Base-by-base conservation (phyloP, 768 basidiomycete genomes). In the Daedaleopsis sinensis region DNA sequence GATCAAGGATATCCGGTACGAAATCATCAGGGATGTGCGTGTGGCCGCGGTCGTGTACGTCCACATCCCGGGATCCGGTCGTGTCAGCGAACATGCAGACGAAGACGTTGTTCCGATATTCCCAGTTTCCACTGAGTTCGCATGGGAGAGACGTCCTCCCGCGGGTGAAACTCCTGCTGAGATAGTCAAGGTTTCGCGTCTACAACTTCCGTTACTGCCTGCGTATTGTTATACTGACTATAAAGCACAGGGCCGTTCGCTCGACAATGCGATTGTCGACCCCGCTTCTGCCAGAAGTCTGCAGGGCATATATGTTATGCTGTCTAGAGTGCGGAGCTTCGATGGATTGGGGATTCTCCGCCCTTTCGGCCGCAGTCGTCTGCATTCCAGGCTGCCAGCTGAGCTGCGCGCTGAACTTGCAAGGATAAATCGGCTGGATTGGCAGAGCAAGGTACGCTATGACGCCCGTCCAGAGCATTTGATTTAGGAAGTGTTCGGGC, bases 251-350 rank as follows among this genome's bases (percentile, higher is more conserved):
- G 72, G 73, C 0, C 56, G 69, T 3, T 67, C 72, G 2, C 51
- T 74, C 13, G 44, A 67, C 0, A 43, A 42, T 3, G 70, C 64
- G 3, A 66, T 73, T 5, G 69, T 74, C 0, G 73, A 75, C 55
- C 55, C 72, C 1, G 44, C 49, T 0, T 63, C 65, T 13, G 66
- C 65, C 1, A 36, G 51, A 15, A 52, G 47, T 9, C 39, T 54
- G 9, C 69, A 71, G 57, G 65, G 69, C 2, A 62, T 68, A 1
- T 74, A 74, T 52, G 73, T 74, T 3, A 74, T 74, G 72, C 55
- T 74, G 2, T 74, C 73, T 0, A 7, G 72, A 19, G 70, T 72
- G 1, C 66, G 58, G 16, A 58, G 54, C 1, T 32, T 74, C 8
- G 21, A 59, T 11, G 71, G 71, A n/a, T n/a, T n/a, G n/a, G n/a